Evolutionary conservation across 192 early-diverging fungal genomes (phyloP).

Genomic region (Dimargaris verticillata): DNA sequence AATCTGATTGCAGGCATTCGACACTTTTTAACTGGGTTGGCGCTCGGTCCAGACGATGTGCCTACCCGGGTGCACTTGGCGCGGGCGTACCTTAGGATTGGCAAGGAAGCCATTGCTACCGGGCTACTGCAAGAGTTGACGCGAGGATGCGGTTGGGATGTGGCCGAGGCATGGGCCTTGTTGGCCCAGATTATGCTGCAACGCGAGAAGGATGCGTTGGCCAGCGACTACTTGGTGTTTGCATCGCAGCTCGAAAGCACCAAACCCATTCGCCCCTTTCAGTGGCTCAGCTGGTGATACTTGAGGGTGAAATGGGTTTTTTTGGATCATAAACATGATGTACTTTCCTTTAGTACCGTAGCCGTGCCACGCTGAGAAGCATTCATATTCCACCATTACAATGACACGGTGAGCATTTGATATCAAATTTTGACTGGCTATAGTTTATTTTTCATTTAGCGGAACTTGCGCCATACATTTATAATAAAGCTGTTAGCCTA

Average conservation of each 20-base stretch:
- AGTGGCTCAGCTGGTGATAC: constrained; percentile 24
- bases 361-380: too few relatives aligned
- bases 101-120: constrained; percentile 31
- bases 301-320: too few relatives aligned
- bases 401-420: too few relatives aligned
- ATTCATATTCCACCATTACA: too few relatives aligned
- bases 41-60: constrained; percentile 24
- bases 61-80: constrained; percentile 27
- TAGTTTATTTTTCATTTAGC: too few relatives aligned
- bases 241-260: constrained; percentile 38
- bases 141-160: constrained; percentile 38
- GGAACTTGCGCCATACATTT: too few relatives aligned
- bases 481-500: too few relatives aligned
- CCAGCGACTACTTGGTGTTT: constrained; percentile 41
- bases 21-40: constrained; percentile 31
- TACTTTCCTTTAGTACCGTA: too few relatives aligned
- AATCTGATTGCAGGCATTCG: constrained; percentile 23
- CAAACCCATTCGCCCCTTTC: constrained; percentile 31
- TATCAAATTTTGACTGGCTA: too few relatives aligned
- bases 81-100: constrained; percentile 24
- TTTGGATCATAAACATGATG: too few relatives aligned
- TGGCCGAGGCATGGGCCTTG: constrained; percentile 38
- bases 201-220: constrained; percentile 27
- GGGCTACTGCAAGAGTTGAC: constrained; percentile 31
- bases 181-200: constrained; percentile 20